These are phyloP conservation scores for Yamadazyma akitaensis DNA, from an alignment of 805 yeast genomes.

Conservation along the genomic window DNA sequence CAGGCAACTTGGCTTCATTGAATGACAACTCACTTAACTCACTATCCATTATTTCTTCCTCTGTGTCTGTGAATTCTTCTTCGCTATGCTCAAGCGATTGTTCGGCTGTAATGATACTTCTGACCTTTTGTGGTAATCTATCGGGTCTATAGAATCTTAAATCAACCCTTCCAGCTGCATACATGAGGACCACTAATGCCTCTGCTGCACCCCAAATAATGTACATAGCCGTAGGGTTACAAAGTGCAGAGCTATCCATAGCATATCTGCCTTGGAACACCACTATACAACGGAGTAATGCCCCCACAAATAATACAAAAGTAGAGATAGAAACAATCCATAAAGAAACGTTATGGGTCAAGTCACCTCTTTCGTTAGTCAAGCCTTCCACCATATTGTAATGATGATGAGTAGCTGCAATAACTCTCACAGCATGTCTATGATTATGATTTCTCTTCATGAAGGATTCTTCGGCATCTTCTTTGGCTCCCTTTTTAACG, in stretches of 20 bases:
- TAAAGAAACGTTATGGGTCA: conserved; percentile 53
- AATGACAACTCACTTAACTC: conserved; percentile 12
- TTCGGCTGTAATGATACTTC: conserved; percentile 39
- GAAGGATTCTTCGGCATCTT: conserved; percentile 45
- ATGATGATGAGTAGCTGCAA: conserved; percentile 54
- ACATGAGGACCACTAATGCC: conserved; percentile 50
- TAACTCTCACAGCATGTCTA: conserved; percentile 53
- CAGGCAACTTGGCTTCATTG: conserved; percentile 10
- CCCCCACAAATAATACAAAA: conserved; percentile 48
- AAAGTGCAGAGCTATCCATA: conserved; percentile 25
- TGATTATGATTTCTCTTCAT: conserved; percentile 47
- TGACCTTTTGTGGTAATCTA: conserved; percentile 36
- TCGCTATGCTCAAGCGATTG: conserved; percentile 21
- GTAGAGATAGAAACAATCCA: conserved; percentile 46
- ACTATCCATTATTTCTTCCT: conserved; percentile 10
- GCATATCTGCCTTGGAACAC: conserved; percentile 30
- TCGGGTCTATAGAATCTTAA: conserved; percentile 80
- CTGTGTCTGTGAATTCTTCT: conserved; percentile 9
- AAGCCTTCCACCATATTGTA: conserved; percentile 29
- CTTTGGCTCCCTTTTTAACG: conserved; percentile 51
- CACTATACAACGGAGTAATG: conserved; percentile 49
- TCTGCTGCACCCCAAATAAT: conserved; percentile 67
- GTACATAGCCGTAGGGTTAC: conserved; percentile 60
- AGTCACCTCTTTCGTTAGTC: conserved; percentile 36
- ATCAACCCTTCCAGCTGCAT: conserved; percentile 65